These are phyloP conservation scores for Fusarium napiforme DNA, from an alignment of 2,329 filamentous ascomycete genomes.

Conservation along the genomic window DNA sequence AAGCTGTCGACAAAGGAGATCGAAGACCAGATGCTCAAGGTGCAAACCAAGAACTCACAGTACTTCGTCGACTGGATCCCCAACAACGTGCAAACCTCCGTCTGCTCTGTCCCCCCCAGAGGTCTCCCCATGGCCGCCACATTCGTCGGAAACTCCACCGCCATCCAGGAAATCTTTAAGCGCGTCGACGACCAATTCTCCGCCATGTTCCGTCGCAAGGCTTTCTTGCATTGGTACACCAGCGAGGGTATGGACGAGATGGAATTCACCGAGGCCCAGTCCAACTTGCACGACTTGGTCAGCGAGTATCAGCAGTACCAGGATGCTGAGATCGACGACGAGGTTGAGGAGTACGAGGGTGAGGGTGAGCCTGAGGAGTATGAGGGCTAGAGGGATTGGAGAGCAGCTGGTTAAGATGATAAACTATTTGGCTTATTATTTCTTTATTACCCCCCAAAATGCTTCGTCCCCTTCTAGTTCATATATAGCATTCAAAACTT, in stretches of 20 bases:
- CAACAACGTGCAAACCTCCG: constrained; percentile 99
- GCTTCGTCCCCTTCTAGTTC: constrained; percentile 17
- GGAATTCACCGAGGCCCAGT: constrained; percentile 99
- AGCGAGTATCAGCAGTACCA: constrained; percentile 99
- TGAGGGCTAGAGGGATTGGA: constrained; percentile 16
- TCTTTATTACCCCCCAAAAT: constrained; percentile 17
- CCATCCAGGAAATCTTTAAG: constrained; percentile 99
- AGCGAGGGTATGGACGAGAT: constrained; percentile 99
- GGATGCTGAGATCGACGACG: constrained; percentile 96
- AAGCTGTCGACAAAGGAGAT: constrained; percentile 99
- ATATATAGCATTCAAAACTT: constrained; percentile 28
- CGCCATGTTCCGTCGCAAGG: constrained; percentile 99
- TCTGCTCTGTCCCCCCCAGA: constrained; percentile 97
- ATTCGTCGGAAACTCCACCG: constrained; percentile 98
- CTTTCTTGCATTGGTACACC: constrained; percentile 99
- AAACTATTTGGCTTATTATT: constrained; percentile 20
- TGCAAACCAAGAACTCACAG: constrained; percentile 99
- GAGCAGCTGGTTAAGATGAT: constrained; percentile 11
- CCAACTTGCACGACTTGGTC: constrained; percentile 99
- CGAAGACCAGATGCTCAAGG: constrained; percentile 99
- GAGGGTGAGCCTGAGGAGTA: constrained; percentile 44
- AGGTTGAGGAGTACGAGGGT: constrained; percentile 77
- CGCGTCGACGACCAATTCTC: constrained; percentile 99
- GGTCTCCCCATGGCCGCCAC: constrained; percentile 99
- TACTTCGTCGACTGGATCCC: constrained; percentile 99